Evolutionary conservation across 192 early-diverging fungal species (phyloP).

Genomic region (Diversispora eburnea): DNA sequence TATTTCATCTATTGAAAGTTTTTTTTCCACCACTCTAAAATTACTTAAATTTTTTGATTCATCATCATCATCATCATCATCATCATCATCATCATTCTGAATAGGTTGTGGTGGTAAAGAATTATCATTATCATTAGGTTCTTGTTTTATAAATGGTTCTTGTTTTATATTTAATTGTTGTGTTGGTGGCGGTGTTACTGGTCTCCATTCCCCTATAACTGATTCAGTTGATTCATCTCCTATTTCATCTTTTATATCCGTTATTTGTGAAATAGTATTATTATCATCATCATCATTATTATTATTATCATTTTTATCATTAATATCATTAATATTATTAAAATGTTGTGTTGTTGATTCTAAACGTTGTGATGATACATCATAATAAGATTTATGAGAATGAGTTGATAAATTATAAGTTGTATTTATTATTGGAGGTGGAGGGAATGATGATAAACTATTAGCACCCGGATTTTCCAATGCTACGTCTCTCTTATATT

Average conservation of each 20-base stretch:
- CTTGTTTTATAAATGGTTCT: slow-evolving; percentile 1
- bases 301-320: background rate
- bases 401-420: background rate
- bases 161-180: slow-evolving; percentile 10
- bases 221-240: slow-evolving; percentile 8
- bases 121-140: slow-evolving; percentile 11
- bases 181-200: slow-evolving; percentile 33
- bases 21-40: slow-evolving; percentile 55
- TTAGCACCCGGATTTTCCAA: slow-evolving; percentile 31
- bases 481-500: slow-evolving; percentile 40
- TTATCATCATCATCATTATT: background rate
- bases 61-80: slow-evolving; percentile 44
- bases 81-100: slow-evolving; percentile 20
- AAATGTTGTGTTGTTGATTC: background rate
- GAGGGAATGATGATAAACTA: background rate
- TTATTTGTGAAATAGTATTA: background rate
- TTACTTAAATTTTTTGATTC: slow-evolving; percentile 47
- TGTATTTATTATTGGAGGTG: background rate
- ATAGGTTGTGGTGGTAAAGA: background rate
- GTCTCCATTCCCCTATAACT: slow-evolving; percentile 38
- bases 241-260: background rate
- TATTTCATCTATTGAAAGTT: slow-evolving; percentile 34
- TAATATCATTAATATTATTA: too few species aligned
- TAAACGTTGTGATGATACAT: background rate
- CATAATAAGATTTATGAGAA: background rate